Evolutionary conservation across 192 early-diverging fungal species (phyloP).

Genomic region (Backusella australiensis): DNA sequence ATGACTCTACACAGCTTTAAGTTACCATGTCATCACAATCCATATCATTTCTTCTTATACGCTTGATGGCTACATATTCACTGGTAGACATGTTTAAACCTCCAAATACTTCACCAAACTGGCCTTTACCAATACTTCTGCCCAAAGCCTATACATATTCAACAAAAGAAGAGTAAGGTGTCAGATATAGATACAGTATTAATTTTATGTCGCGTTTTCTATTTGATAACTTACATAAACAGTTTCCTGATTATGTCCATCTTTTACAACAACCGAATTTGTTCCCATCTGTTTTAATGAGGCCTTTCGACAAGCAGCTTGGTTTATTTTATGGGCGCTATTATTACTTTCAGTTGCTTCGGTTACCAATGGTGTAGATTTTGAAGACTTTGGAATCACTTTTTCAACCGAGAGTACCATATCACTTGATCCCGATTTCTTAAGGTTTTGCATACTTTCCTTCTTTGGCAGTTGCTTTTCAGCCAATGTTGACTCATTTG

Average conservation of each 20-base stretch:
- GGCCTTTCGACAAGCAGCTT: constrained; percentile 3
- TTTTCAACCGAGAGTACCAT: background rate
- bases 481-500: background rate
- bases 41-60: constrained; percentile 64
- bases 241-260: background rate
- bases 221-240: constrained; percentile 2
- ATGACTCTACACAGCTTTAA: background rate
- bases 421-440: background rate
- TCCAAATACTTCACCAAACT: constrained; percentile 84
- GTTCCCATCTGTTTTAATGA: constrained; percentile 10
- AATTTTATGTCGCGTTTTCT: too few species aligned
- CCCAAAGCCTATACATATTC: constrained; percentile 60
- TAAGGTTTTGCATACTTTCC: background rate
- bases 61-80: constrained; percentile 85
- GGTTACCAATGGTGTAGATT: constrained; percentile 9
- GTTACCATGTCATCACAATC: constrained; percentile 72
- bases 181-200: background rate
- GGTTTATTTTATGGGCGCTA: background rate
- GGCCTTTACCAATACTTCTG: constrained; percentile 83
- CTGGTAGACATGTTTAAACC: constrained; percentile 74
- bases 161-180: background rate
- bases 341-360: background rate
- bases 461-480: background rate
- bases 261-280: background rate
- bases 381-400: constrained; percentile 2